These are phyloP conservation scores for Naganishia friedmannii DNA, from an alignment of 768 basidiomycete genomes.

Conservation along the genomic window DNA sequence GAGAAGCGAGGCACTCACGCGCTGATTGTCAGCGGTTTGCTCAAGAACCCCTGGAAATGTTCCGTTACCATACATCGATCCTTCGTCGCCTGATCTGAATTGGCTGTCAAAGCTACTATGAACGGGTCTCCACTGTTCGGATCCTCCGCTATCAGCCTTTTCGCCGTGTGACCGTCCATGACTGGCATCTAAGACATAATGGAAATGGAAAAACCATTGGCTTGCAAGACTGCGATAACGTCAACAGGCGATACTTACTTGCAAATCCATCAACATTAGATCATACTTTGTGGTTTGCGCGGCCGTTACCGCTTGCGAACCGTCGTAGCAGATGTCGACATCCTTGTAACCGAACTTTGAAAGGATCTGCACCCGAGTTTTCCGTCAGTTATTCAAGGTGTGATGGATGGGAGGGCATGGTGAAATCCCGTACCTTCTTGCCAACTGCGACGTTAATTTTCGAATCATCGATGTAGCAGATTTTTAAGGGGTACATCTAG, in stretches of 20 bases:
- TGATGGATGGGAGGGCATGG: background rate
- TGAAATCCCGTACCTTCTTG: conserved; percentile 22
- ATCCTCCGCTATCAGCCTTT: conserved; percentile 33
- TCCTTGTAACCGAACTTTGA: conserved; percentile 40
- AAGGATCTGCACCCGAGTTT: conserved; percentile 19
- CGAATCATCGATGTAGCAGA: conserved; percentile 46
- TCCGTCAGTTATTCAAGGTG: background rate
- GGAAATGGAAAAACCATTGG: conserved; percentile 7
- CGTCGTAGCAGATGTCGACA: conserved; percentile 43
- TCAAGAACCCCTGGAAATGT: conserved; percentile 25
- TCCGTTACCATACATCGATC: conserved; percentile 11
- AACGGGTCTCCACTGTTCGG: conserved; percentile 32
- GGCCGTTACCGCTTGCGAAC: conserved; percentile 39
- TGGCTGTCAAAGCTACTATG: conserved; percentile 41
- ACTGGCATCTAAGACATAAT: conserved; percentile 37
- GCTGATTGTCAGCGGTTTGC: conserved; percentile 22
- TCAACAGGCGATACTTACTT: conserved; percentile 27
- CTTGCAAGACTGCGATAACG: background rate
- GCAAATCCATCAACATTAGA: conserved; percentile 47
- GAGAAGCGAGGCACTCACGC: background rate
- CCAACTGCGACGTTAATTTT: conserved; percentile 39
- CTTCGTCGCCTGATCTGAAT: conserved; percentile 35
- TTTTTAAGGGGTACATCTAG: conserved; percentile 32
- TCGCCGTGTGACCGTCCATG: conserved; percentile 39
- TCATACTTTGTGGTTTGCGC: conserved; percentile 42